Percentiles rank a stretch among this genome's conserved stretches.
Evolutionary conservation across 192 early-diverging fungal genomes (phyloP).

Genomic region (Neocallimastix lanati): DNA sequence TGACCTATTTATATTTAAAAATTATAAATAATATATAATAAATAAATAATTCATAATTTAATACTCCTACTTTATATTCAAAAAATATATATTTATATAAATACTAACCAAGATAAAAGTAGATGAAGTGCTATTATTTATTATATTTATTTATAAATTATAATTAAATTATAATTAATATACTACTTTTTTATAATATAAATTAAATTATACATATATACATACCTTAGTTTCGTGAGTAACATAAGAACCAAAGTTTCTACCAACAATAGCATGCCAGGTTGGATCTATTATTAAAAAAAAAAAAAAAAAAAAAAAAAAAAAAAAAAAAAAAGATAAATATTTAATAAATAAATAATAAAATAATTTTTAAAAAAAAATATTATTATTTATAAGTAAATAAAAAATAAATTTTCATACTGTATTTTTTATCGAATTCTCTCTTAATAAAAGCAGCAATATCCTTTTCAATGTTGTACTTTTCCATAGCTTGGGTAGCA

Average conservation of each 20-base stretch:
- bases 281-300: constrained; percentile 46
- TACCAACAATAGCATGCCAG: constrained; percentile 97
- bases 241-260: constrained; percentile 97
- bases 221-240: constrained; percentile 70
- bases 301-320: no score
- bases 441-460: constrained; percentile 95
- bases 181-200: no score
- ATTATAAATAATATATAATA: background rate
- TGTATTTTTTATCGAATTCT: constrained; percentile 92
- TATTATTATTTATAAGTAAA: no score
- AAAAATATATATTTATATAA: constrained; percentile 11
- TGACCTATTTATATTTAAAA: background rate
- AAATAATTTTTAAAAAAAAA: no score
- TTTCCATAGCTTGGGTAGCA: constrained; percentile 71
- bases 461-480: constrained; percentile 93
- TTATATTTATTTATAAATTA: no score
- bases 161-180: no score
- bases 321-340: no score
- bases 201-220: no score
- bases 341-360: no score
- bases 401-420: no score
- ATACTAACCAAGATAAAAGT: constrained; percentile 90
- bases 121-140: constrained; percentile 98
- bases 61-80: background rate
- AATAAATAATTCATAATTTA: background rate